Evolutionary conservation across 2,329 filamentous ascomycete genomes (phyloP).

Genomic region (Sphaerulina populicola): DNA sequence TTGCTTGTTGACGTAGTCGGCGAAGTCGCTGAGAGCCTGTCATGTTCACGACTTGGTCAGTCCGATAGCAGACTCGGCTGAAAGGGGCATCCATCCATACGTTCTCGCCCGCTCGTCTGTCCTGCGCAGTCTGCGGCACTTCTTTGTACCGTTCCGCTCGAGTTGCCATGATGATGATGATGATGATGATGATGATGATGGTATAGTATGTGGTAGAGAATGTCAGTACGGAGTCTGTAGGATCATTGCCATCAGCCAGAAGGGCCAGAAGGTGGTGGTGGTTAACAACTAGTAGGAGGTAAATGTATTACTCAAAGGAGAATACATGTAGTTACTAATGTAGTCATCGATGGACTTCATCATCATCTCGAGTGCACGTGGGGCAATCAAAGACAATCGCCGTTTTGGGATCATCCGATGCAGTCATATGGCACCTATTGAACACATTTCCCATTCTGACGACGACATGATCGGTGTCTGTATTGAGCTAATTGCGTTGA

Average conservation of each 20-base stretch:
- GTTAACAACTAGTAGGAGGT: not conserved
- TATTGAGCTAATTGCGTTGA: too few species aligned
- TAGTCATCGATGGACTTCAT: not conserved
- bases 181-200: too few species aligned
- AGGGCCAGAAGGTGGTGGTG: not conserved
- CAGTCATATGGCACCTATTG: too few species aligned
- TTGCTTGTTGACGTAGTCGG: slow-evolving; percentile 93
- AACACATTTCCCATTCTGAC: too few species aligned
- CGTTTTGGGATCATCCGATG: too few species aligned
- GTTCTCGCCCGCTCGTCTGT: slow-evolving; percentile 78
- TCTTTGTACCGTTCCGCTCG: slow-evolving; percentile 32
- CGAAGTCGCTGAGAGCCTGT: slow-evolving; percentile 84
- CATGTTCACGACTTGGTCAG: not conserved
- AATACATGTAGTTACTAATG: too few species aligned
- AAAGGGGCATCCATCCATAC: slow-evolving; percentile 42
- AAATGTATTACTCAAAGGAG: not conserved
- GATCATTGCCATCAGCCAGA: slow-evolving; percentile 8
- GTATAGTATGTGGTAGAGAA: not conserved
- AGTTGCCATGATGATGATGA: slow-evolving; percentile 25
- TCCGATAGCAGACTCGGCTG: too few species aligned
- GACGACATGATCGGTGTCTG: too few species aligned
- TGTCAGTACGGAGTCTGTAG: slow-evolving; percentile 9
- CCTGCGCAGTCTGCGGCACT: slow-evolving; percentile 54
- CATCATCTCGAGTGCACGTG: not conserved
- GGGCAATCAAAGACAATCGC: not conserved